Conservation (phyloP, 768 basidiomycete genomes). For the Termitomyces sp. region DNA sequence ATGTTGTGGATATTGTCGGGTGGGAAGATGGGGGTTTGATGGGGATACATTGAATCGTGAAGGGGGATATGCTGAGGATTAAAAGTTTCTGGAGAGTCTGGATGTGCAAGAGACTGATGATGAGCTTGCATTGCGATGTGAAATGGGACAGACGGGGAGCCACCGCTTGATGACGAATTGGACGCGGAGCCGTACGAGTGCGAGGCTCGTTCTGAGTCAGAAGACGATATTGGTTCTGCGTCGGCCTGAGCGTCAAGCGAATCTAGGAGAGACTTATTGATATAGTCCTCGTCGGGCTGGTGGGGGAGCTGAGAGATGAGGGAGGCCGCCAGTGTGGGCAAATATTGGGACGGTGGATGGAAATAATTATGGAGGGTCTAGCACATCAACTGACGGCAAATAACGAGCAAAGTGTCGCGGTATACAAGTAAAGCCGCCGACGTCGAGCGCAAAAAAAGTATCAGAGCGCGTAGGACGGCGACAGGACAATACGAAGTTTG, state of each 20-base stretch:
- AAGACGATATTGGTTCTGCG: conserved; percentile 60
- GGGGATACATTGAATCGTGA: conserved; percentile 33
- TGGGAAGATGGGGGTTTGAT: conserved; percentile 30
- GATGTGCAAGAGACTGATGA: conserved; percentile 34
- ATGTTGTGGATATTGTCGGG: conserved; percentile 33
- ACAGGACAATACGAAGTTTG: conserved; percentile 10
- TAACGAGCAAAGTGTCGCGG: conserved; percentile 11
- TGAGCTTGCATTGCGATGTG: conserved; percentile 46
- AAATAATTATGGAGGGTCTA: conserved; percentile 16
- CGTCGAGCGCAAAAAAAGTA: conserved; percentile 12
- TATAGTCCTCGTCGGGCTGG: conserved; percentile 72
- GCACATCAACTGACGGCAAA: conserved; percentile 27
- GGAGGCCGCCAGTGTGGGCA: conserved; percentile 52
- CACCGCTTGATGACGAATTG: conserved; percentile 43
- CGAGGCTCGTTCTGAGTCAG: conserved; percentile 48
- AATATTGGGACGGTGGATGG: conserved; percentile 15
- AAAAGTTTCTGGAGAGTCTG: conserved; percentile 47
- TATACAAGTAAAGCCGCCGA: conserved; percentile 8
- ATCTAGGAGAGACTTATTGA: conserved; percentile 81
- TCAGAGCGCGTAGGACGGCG: conserved; percentile 21
- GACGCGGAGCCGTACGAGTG: conserved; percentile 46
- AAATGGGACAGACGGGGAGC: conserved; percentile 54
- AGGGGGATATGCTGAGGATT: conserved; percentile 29
- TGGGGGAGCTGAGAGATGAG: conserved; percentile 34
- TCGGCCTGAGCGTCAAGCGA: conserved; percentile 82